Evolutionary conservation across 495 filamentous ascomycete genomes (phyloP), one percentile per base, ranked within the genome.

Genomic region (Neurospora tetraspora): DNA sequence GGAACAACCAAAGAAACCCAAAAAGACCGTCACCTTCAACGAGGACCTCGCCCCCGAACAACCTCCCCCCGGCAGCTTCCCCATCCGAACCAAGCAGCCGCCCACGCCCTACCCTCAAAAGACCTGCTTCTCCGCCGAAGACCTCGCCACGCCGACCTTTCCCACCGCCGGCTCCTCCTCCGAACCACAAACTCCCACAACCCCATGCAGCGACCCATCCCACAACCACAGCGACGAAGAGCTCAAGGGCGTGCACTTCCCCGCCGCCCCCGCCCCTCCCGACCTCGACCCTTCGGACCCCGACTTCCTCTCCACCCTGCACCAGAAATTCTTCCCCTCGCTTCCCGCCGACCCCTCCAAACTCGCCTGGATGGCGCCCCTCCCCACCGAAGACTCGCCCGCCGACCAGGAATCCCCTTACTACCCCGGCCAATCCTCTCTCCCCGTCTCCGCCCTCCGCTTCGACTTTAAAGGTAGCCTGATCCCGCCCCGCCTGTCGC

Each of bases 281-380:
- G 89, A 91, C 42, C 91, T 97, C 71, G 94, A 99, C 81, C 96
- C 94, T 0, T 84, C 86, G 27, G 91, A 92, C 69, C 90, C 93
- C 0, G 86, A 91, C 75, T 98, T 99, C 84, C 90, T 97, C 69
- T 80, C 85, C 31, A 89, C 91, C 72, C 88, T 99, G 11, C 94
- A 97, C 85, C 80, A 87, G 1, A 97, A 95, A 81, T 99, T 96
- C 86, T 99, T 97, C 85, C 95, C 96, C 23, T 84, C 88, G 72
- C 90, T 97, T 4, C 87, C 95, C 16, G 86, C 92, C 68, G 93
- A 98, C 81, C 94, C 95, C 0, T 89, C 91, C 36, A 89, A 91
- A 14, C 87, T 99, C 4, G 91, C 93, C 23, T 99, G 96, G 96
- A 94, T 98, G 87, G 87, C 90, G 43, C 90, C 92, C 16, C 77